phyloP scores from a whole-genome alignment of 2,329 filamentous ascomycete genomes.

The Fusarium nisikadoi region DNA sequence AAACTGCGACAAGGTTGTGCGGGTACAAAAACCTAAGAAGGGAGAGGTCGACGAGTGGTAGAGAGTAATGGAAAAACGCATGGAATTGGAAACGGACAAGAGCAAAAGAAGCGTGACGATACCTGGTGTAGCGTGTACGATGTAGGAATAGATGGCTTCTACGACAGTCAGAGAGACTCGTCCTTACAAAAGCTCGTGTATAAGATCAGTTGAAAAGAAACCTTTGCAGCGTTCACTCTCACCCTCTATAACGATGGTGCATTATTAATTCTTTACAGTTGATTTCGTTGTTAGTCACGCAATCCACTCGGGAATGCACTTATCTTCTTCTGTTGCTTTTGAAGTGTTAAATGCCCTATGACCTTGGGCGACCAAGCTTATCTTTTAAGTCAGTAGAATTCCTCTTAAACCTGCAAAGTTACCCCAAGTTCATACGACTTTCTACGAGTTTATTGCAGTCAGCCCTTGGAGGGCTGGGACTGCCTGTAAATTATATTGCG shows the following conservation, averaged over 20 bases:
- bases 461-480: neutral
- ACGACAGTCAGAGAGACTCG: neutral
- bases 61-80: neutral
- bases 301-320: neutral
- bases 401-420: too few relatives aligned
- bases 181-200: conserved; percentile 13
- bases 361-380: neutral
- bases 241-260: neutral
- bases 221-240: neutral
- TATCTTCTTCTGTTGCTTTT: neutral
- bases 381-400: neutral
- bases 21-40: conserved; percentile 62
- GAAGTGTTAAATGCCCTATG: neutral
- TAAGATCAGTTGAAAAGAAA: conserved; percentile 4
- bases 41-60: conserved; percentile 60
- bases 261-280: neutral
- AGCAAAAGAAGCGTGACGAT: conserved; percentile 6
- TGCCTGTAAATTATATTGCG: neutral
- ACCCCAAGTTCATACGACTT: neutral
- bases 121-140: conserved; percentile 34
- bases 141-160: conserved; percentile 26
- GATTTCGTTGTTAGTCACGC: too few relatives aligned
- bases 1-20: conserved; percentile 76
- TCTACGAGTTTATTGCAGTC: neutral
- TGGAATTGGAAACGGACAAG: neutral